Evolutionary conservation across 768 basidiomycete genomes (phyloP), one percentile per base, ranked within the genome.

Genomic region (Psilocybe subaeruginosa): DNA sequence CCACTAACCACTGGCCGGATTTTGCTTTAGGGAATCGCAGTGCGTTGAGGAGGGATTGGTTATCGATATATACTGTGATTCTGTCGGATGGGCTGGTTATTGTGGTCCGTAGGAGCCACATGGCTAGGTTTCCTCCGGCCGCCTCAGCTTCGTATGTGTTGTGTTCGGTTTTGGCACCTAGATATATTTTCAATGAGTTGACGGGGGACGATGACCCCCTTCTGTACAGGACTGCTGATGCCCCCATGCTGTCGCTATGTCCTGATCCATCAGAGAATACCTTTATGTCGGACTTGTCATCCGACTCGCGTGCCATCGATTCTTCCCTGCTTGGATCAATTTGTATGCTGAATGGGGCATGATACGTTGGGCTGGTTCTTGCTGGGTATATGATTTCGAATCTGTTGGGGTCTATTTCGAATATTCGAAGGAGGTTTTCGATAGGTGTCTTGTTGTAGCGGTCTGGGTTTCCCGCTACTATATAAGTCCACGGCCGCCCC

Each of bases 121-220:
- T 39, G 16, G 70, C 66, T 5, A 71, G 63, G 2, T 69, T 39
- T 8, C 56, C 49, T 19, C 70, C 71, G 9, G 67, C 67, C 35
- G 60, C 52, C 43, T 73, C 68, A 4, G 61, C 70, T 4, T 72
- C 65, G 29, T 61, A 70, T 27, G 59, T 67, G 17, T 67, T 70
- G 63, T 71, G 62, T 3, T 62, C 27, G 2, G 8, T 60, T 5
- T 29, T 37, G 23, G 48, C 33, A 5, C 67, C 67, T 19, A 72
- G 68, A 39, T 68, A 58, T 14, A 33, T 56, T 16, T 47, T 29
- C 16, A 65, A 27, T 17, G 17, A 62, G 29, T 9, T 57, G 19
- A 8, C 46, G 9, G 58, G 56, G 27, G 43, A 19, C 0, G 16
- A 19, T 14, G 3, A 46, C 6, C 49, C 55, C 3, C 29, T 53